phyloP scores from a whole-genome alignment of 495 filamentous ascomycete genomes.

The Penicillium antarcticum region DNA sequence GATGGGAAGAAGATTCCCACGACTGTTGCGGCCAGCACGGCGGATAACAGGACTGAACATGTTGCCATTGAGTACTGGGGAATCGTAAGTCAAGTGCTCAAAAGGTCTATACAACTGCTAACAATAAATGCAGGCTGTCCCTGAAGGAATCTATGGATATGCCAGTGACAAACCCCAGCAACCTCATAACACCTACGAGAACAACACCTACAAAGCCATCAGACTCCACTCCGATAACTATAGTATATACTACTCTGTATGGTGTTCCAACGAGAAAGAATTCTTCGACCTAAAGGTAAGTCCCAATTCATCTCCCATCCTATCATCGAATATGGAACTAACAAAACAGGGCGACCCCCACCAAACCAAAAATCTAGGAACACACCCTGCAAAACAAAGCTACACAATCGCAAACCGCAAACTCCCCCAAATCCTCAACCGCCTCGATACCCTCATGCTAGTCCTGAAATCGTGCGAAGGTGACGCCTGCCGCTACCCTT shows the following conservation, averaged over 20 bases:
- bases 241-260: conserved; percentile 56
- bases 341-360: conserved; percentile 46
- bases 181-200: conserved; percentile 20
- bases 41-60: conserved; percentile 49
- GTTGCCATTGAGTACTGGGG: conserved; percentile 64
- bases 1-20: conserved; percentile 54
- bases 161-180: conserved; percentile 17
- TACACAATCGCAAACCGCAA: conserved; percentile 22
- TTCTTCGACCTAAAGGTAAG: conserved; percentile 52
- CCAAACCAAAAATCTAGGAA: conserved; percentile 51
- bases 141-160: conserved; percentile 46
- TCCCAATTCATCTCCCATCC: neutral
- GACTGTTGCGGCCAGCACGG: conserved; percentile 20
- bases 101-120: neutral
- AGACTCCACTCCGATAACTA: conserved; percentile 49
- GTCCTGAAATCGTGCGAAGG: conserved; percentile 60
- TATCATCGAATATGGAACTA: neutral
- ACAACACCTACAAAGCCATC: conserved; percentile 62
- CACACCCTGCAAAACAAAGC: conserved; percentile 12
- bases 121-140: conserved; percentile 27
- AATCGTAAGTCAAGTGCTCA: conserved; percentile 15
- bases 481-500: conserved; percentile 49
- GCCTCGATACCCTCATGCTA: conserved; percentile 56
- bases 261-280: conserved; percentile 59
- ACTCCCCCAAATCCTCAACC: conserved; percentile 39